Base-by-base conservation (phyloP, 1,284 basidiomycete genomes). In the Takashimella koratensis region DNA sequence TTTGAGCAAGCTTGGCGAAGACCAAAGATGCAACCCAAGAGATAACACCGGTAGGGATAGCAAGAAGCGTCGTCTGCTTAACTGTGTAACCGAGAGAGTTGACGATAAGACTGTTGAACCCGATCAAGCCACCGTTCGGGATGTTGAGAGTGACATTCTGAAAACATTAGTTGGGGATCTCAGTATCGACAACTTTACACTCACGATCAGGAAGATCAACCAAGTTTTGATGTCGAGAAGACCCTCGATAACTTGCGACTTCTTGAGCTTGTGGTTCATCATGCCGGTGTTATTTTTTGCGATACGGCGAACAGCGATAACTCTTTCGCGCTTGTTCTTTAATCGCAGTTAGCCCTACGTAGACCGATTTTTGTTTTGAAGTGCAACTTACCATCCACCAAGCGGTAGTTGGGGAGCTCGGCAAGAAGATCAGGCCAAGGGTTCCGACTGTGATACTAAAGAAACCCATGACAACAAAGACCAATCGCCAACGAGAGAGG, bases 21-120 rank as follows among this genome's bases (percentile, higher is more conserved):
- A 65, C 12, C 26, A 72, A 52, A 0, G 66, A 60, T 4, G 58
- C 41, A 4, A 66, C 51, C 68, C 66, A 70, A 8, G 55, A 58
- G 36, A 72, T 59, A 12, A 70, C 50, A 25, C 68, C 70, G 4
- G 69, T 73, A 1, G 67, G 67, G 44, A 68, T 67, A 20, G 51
- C 57, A n/a, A 70, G 51, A 1, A 68, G 53, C n/a, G 61, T 62
- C 3, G 65, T 65, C 49, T 66, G 45, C 45, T 60, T 59, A 41
- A 57, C 41, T 25, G 16, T 57, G 56, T 55, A 66, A 3, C 54
- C 52, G 25, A 66, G 51, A 8, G 48, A 45, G 8, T 52, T 43
- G n/a, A 66, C 54, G 23, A 64, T 57, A 40, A 66, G 50, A 2
- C 55, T 53, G 53, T 60, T 62, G 52, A 66, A 66, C n/a, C 55